Conservation (phyloP, 805 yeast species). For the Kregervanrija delftensis region DNA sequence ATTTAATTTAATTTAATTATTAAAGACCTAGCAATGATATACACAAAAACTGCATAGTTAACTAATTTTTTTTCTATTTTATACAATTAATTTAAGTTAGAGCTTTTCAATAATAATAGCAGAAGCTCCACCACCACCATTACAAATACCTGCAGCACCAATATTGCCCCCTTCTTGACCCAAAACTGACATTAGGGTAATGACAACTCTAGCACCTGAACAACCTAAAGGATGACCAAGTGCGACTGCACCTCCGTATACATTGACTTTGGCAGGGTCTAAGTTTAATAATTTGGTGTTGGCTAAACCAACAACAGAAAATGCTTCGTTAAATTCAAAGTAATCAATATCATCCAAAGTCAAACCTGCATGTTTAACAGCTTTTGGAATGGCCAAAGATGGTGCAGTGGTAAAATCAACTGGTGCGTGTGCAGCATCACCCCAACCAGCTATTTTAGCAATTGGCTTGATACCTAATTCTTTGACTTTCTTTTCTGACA, state of each 20-base stretch:
- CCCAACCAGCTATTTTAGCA: slow-evolving; percentile 90
- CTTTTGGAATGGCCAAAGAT: slow-evolving; percentile 91
- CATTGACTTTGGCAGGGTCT: slow-evolving; percentile 65
- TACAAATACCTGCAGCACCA: slow-evolving; percentile 96
- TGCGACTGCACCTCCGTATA: slow-evolving; percentile 95
- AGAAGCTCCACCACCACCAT: slow-evolving; percentile 99
- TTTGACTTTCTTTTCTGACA: slow-evolving; percentile 75
- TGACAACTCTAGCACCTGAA: slow-evolving; percentile 92
- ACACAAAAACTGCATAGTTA: neutral
- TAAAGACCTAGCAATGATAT: no score
- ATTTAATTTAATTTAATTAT: neutral
- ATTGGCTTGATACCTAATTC: slow-evolving; percentile 85
- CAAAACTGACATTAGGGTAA: slow-evolving; percentile 76
- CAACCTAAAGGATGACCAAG: slow-evolving; percentile 93
- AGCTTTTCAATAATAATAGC: slow-evolving; percentile 79
- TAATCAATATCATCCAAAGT: slow-evolving; percentile 66
- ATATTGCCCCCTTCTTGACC: slow-evolving; percentile 77
- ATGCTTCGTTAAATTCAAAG: slow-evolving; percentile 96
- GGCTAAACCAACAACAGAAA: slow-evolving; percentile 93
- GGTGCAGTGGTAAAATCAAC: slow-evolving; percentile 96
- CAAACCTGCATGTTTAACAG: slow-evolving; percentile 78
- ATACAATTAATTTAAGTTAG: slow-evolving; percentile 16
- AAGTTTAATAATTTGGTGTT: slow-evolving; percentile 65
- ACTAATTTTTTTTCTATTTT: neutral
- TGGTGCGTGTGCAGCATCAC: slow-evolving; percentile 96